Base-by-base conservation (phyloP, 768 basidiomycete genomes). In the Pleurotus tuoliensis region DNA sequence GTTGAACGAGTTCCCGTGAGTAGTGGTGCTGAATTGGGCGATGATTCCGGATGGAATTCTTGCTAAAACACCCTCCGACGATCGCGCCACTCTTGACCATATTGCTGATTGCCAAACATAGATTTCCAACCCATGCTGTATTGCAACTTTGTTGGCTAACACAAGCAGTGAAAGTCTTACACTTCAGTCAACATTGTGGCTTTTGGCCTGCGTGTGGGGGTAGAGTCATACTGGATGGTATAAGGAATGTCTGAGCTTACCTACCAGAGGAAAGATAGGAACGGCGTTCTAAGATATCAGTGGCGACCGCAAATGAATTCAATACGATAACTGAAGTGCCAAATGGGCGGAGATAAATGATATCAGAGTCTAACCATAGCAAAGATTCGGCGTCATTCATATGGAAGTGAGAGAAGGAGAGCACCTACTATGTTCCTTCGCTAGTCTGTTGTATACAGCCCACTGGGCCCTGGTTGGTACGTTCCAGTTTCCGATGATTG, bases 111-210 rank as follows among this genome's bases (percentile, higher is more conserved):
- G 2, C 67, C 66, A 49, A 79, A 68, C 45, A 70, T 63, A 68
- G 72, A 77, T 20, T 68, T 68, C 63, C 70, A 75, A 2, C 76
- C 77, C 66, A 77, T 75, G 30, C 79, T 78, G 47, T 47, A 53
- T 18, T 24, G 9, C 25, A 16, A 20, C 6, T 12, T 15, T 38
- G n/a, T 38, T 15, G 15, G 50, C 11, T 15, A 2, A 20, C 1
- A 15, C 50, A 44, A 12, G 16, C 16, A 22, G 3, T 5, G 16
- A 34, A 4, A n/a, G 22, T 56, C 63, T 30, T 37, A 61, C 66
- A 69, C n/a, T 16, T 69, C 65, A 45, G 66, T 65, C 0, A 69
- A 56, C 66, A 75, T 67, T 6, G 64, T 46, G 67, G 30, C 71
- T 72, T 13, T 15, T 34, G 16, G 16, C 12, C 20, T n/a, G 15